phyloP scores from a whole-genome alignment of 1,284 basidiomycete genomes.

The Rhodotorula glutinis region DNA sequence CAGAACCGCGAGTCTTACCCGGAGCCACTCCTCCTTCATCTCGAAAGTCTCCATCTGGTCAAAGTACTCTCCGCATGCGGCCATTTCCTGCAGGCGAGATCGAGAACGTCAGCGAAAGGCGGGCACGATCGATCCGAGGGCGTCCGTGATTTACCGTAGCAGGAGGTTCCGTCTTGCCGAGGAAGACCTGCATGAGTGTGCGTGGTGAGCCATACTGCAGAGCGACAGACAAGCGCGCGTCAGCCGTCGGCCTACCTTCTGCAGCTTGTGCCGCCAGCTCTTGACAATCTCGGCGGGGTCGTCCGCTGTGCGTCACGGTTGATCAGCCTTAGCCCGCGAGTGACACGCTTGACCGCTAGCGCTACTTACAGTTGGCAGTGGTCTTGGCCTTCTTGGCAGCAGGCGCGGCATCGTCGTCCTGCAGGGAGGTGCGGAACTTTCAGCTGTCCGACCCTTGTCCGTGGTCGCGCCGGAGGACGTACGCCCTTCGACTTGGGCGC shows the following conservation, averaged over 20 bases:
- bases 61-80: constrained; percentile 69
- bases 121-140: too few species aligned
- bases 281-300: constrained; percentile 56
- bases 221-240: neutral
- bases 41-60: constrained; percentile 76
- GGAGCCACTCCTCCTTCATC: constrained; percentile 80
- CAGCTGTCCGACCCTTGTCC: too few species aligned
- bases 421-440: neutral
- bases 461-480: neutral
- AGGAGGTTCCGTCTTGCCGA: constrained; percentile 56
- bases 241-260: constrained; percentile 57
- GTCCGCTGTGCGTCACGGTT: constrained; percentile 43
- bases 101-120: neutral
- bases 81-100: constrained; percentile 43
- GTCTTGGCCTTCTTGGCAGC: constrained; percentile 40
- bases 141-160: constrained; percentile 42
- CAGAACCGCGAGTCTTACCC: constrained; percentile 50
- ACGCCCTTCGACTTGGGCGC: constrained; percentile 16
- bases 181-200: constrained; percentile 55
- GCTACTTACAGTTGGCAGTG: neutral
- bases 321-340: neutral
- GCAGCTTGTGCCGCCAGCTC: constrained; percentile 85
- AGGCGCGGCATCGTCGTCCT: constrained; percentile 31
- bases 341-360: too few species aligned
- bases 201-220: neutral